Base-by-base conservation (phyloP, 2,329 filamentous ascomycete species). In the Calonectria naviculata region DNA sequence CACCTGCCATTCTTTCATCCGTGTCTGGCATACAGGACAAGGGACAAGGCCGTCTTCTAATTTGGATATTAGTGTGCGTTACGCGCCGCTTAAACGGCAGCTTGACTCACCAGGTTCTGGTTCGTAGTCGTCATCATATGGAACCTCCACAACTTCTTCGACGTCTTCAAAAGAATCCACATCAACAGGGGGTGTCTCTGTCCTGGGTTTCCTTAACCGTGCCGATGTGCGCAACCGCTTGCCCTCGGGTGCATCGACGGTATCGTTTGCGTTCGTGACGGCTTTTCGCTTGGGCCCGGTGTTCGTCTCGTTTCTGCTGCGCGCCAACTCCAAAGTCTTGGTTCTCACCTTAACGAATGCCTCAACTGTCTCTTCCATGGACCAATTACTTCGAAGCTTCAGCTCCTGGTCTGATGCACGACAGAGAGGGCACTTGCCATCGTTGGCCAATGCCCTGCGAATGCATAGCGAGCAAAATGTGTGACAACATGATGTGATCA, bases 391-490 rank as follows among this genome's bases (percentile, higher is more conserved):
- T 70, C 95, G 89, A 76, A 99, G 81, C 81, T 94, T 97, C 71
- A 94, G 89, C 80, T 96, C 95, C 81, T 98, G 95, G 75, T 97
- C 94, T 1, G 87, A 83, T 7, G 90, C 86, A 63, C 95, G 92
- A 83, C 97, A 99, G 1, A 94, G 87, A 0, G 97, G 97, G 78
- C 97, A 99, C 83, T 93, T 95, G 10, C 95, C 94, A 75, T 98
- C 95, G 36, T 90, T 89, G 2, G 93, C 92, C 1, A 99, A 88
- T 71, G 94, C 95, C 73, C 95, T 89, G 34, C 97, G 93, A 81
- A 99, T 98, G 82, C 97, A 99, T 65, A 97, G 86, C 8, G 96
- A 98, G 87, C 97, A 99, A 80, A 99, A 99, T 0, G 97, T 98
- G 81, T 99, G 97, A 65, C 91, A 93, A 85, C 97, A 99, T 1